Conservation (phyloP, 495 filamentous ascomycete species). For the Parachaetomium inaequale region DNA sequence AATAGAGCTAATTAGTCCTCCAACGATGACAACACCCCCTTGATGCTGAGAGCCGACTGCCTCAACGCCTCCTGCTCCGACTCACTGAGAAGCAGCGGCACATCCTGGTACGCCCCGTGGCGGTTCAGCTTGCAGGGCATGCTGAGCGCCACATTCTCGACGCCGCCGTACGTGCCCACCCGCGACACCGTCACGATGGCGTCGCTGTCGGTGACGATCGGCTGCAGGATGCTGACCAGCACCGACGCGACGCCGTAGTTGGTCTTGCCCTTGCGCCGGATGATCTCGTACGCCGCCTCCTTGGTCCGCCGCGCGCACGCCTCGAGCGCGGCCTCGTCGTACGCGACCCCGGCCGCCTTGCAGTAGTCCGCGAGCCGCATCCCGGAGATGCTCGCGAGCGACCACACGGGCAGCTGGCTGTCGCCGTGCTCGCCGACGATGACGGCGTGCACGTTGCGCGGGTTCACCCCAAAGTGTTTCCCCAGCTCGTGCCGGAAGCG, state of each 20-base stretch:
- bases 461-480: conserved; percentile 29
- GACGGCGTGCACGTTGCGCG: conserved; percentile 33
- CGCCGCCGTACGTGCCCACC: conserved; percentile 31
- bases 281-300: conserved; percentile 51
- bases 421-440: conserved; percentile 37
- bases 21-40: conserved; percentile 19
- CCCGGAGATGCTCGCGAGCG: conserved; percentile 31
- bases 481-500: conserved; percentile 35
- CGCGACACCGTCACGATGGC: conserved; percentile 31
- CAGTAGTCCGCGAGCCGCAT: conserved; percentile 33
- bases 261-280: conserved; percentile 57
- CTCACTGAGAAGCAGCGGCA: conserved; percentile 27
- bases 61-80: conserved; percentile 25
- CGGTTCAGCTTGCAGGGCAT: conserved; percentile 36
- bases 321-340: conserved; percentile 26
- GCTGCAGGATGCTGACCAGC: conserved; percentile 30
- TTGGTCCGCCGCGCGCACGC: conserved; percentile 24
- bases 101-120: conserved; percentile 27
- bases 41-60: conserved; percentile 40
- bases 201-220: conserved; percentile 31
- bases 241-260: conserved; percentile 56
- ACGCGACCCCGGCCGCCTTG: conserved; percentile 21
- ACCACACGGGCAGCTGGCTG: conserved; percentile 34
- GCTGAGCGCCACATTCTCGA: conserved; percentile 31
- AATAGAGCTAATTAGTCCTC: too few species aligned